Percentiles rank a stretch among this genome's conserved stretches.
Conservation (phyloP, 352 stramenopile species). For the Thraustotheca clavata region DNA sequence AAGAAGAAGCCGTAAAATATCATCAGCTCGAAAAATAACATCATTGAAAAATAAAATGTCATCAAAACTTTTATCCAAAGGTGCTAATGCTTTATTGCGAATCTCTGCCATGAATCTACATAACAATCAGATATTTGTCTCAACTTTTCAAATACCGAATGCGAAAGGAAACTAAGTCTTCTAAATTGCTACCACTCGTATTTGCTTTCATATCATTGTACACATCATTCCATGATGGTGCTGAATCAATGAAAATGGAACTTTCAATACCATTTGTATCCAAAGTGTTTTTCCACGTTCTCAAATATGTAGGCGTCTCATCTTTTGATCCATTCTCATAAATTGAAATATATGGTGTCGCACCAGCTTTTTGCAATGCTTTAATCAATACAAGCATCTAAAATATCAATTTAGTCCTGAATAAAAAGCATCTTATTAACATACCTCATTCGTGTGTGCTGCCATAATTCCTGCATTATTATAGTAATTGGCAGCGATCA, state of each 20-base stretch:
- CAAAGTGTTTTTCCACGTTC: neutral
- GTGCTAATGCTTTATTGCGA: neutral
- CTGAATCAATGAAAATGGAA: neutral
- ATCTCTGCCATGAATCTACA: conserved; percentile 8
- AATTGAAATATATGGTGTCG: conserved; percentile 1
- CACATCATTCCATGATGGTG: neutral
- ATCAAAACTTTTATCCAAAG: neutral
- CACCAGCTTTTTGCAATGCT: neutral
- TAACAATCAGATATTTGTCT: neutral
- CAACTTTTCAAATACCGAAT: neutral
- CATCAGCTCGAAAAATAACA: neutral
- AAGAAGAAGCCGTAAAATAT: conserved; percentile 15
- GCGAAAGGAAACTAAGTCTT: neutral
- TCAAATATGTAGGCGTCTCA: neutral
- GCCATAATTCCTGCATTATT: neutral
- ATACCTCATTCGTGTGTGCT: neutral
- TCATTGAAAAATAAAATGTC: conserved; percentile 21
- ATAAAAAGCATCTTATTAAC: neutral
- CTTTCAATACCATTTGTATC: neutral
- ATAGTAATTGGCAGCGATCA: conserved; percentile 12
- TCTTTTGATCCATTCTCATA: conserved; percentile 11
- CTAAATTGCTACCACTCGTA: neutral
- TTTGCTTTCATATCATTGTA: neutral
- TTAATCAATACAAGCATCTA: neutral
- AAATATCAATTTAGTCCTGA: neutral